Base-by-base conservation (phyloP, 257 asterid genomes). In the Jaltomata sinuosa region DNA sequence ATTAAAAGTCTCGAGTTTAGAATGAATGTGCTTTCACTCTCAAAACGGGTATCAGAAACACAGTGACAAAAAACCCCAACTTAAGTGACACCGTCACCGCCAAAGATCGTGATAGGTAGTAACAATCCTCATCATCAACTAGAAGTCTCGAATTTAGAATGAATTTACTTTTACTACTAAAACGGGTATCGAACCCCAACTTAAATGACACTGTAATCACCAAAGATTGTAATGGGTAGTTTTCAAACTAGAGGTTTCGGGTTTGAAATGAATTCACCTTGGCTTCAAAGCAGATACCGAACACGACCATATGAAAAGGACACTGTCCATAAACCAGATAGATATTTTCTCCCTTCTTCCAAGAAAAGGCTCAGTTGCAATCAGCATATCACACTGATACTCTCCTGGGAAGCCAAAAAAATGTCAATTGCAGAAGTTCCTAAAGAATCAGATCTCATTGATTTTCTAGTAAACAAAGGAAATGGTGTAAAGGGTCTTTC, bases 401-500 rank as follows among this genome's bases (percentile, higher is more conserved):
- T n/a, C n/a, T n/a, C n/a, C n/a, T n/a, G n/a, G n/a, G n/a, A n/a
- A n/a, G n/a, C n/a, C n/a, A n/a, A n/a, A 69, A 12, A 42, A 42
- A 87, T 88, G 92, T 82, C 91, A 27, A 84, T 45, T 42, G 69
- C 86, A 34, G 47, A 69, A 59, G 15, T 83, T 32, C 1, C 22
- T 15, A 83, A 88, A 83, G 40, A 83, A 16, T 78, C 71, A 84
- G 87, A 88, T 22, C 87, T 90, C 74, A 81, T 89, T 34, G 91
- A 89, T 80, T 92, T 87, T 83, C 80, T 87, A 0, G 81, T 89
- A 31, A 84, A 74, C 71, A 80, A 87, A 67, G 93, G 93, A 71
- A 87, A 92, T 79, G 95, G 91, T 18, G 89, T 89, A 1, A 89
- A 81, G 55, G 95, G 94, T 14, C 93, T 90, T 40, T 88, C 88